Base-by-base conservation (phyloP, 106 monocot species). In the Gastrodia elata region DNA sequence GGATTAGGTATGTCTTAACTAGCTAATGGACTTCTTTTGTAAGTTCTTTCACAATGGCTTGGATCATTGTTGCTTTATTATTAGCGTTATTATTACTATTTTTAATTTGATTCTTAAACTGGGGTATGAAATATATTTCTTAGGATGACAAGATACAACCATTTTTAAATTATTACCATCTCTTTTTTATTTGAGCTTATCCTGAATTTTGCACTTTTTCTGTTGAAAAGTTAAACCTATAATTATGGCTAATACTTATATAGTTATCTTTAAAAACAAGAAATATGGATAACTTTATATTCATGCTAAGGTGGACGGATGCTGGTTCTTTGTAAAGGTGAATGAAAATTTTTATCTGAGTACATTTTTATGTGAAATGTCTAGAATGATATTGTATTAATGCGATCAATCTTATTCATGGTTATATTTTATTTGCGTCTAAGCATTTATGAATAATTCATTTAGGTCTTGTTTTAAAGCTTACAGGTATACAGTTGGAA, bases 401-500 rank as follows among this genome's bases (percentile, higher is more conserved):
- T 20, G 67, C 20, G 0, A 37, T 61, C 11, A 30, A 61, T 61
- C 61, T 3, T 61, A 0, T 61, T 38, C 34, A 36, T 37, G 7
- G 36, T 38, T 38, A 20, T 13, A 44, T 67, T n/a, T n/a, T n/a
- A n/a, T n/a, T n/a, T n/a, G n/a, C n/a, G 8, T 34, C 67, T 55
- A 24, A 55, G 32, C 27, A 14, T 52, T 49, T 68, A 36, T 65
- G 28, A 80, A 64, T 28, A 48, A 61, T 75, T 25, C 30, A 57
- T 52, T 77, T 25, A 73, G 67, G 64, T 77, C 37, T 80, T 61
- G 22, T 25, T 55, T 70, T 75, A 68, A 81, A 84, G 74, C 39
- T 80, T 41, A 68, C 84, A 88, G 94, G 77, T 92, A 95, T 68
- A 92, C 91, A 10, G 91, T 92, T 56, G 95, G 95, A 71, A 95